These are phyloP conservation scores for Emmonsia crescens DNA, from an alignment of 2,329 filamentous ascomycete species.

Conservation along the genomic window DNA sequence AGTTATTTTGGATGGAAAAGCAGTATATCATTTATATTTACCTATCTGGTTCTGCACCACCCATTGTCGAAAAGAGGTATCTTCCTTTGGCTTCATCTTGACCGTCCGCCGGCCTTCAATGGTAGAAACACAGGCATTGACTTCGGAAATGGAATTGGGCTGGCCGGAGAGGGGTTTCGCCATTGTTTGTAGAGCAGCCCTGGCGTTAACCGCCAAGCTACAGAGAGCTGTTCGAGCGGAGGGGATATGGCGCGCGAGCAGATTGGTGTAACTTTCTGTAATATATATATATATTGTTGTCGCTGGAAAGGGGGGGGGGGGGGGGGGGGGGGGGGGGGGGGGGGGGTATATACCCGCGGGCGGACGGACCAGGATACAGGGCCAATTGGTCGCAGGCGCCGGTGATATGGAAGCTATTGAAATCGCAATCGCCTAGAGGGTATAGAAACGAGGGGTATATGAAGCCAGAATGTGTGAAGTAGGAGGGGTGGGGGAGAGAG, in stretches of 20 bases:
- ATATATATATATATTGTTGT: background rate
- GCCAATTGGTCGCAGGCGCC: background rate
- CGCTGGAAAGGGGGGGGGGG: no score
- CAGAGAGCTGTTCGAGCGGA: background rate
- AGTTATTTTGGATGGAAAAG: background rate
- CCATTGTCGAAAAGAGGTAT: slow-evolving; percentile 43
- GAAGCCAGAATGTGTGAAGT: no score
- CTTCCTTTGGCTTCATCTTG: slow-evolving; percentile 16
- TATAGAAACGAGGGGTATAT: background rate
- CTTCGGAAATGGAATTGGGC: slow-evolving; percentile 24
- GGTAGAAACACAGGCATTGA: slow-evolving; percentile 33
- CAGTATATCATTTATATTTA: slow-evolving; percentile 29
- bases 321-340: background rate
- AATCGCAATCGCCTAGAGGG: background rate
- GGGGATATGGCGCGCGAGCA: background rate
- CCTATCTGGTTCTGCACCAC: slow-evolving; percentile 71
- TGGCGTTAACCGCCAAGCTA: slow-evolving; percentile 6
- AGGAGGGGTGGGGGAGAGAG: background rate
- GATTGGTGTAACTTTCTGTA: background rate
- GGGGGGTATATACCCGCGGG: background rate
- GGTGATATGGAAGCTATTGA: background rate
- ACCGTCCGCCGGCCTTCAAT: slow-evolving; percentile 19
- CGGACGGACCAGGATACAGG: background rate
- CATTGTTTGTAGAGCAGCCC: slow-evolving; percentile 17
- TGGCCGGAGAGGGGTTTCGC: slow-evolving; percentile 23